Evolutionary conservation across 805 yeast species (phyloP).

Genomic region (Schwanniomyces yamadae): DNA sequence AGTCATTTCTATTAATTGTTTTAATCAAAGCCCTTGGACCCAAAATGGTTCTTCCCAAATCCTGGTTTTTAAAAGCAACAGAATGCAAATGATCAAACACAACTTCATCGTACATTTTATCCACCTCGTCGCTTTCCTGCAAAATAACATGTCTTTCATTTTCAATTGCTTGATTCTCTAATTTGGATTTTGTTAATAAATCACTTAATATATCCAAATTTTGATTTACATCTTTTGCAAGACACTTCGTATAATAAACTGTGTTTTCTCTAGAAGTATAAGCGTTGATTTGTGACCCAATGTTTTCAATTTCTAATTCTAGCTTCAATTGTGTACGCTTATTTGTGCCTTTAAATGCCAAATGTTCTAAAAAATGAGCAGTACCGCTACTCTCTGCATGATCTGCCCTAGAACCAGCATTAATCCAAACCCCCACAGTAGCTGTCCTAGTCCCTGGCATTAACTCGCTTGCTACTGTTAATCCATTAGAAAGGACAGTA

Average conservation of each 20-base stretch:
- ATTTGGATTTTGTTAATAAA: slow-evolving; percentile 79
- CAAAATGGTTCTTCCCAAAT: slow-evolving; percentile 91
- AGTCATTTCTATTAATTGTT: slow-evolving; percentile 72
- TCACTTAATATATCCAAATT: slow-evolving; percentile 88
- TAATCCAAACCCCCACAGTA: slow-evolving; percentile 97
- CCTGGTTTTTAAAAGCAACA: slow-evolving; percentile 85
- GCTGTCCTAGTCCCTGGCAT: slow-evolving; percentile 90
- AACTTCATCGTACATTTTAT: slow-evolving; percentile 97
- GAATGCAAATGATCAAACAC: slow-evolving; percentile 96
- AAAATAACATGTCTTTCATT: slow-evolving; percentile 95
- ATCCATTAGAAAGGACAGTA: slow-evolving; percentile 81
- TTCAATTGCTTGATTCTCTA: slow-evolving; percentile 83
- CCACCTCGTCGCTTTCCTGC: slow-evolving; percentile 96
- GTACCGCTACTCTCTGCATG: slow-evolving; percentile 84
- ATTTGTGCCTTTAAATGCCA: slow-evolving; percentile 93
- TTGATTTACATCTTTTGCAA: slow-evolving; percentile 75
- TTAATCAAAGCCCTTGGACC: slow-evolving; percentile 91
- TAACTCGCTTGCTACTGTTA: slow-evolving; percentile 88
- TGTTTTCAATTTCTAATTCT: slow-evolving; percentile 91
- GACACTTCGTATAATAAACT: slow-evolving; percentile 90
- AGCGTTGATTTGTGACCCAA: slow-evolving; percentile 98
- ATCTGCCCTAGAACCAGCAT: slow-evolving; percentile 98
- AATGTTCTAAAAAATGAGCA: slow-evolving; percentile 95
- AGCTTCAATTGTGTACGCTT: slow-evolving; percentile 75
- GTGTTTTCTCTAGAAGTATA: slow-evolving; percentile 97